Evolutionary conservation across 2,329 filamentous ascomycete genomes (phyloP).

Genomic region (Huntiella bhutanensis): DNA sequence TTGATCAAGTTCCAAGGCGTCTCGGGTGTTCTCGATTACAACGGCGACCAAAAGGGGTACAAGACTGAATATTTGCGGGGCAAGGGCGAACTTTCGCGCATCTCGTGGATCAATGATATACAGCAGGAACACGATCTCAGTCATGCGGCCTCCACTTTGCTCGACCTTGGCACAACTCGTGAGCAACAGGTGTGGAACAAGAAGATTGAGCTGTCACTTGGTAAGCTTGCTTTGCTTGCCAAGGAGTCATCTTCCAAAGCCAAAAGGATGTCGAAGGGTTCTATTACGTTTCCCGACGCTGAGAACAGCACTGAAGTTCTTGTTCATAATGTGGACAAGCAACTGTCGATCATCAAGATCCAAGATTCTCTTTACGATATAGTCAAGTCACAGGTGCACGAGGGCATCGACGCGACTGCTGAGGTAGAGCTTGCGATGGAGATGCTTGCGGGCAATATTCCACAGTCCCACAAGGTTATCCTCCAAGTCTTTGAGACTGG

Average conservation of each 20-base stretch:
- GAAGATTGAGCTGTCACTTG: constrained; percentile 77
- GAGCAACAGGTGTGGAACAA: constrained; percentile 81
- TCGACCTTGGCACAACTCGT: constrained; percentile 46
- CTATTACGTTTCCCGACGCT: constrained; percentile 14
- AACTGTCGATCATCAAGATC: constrained; percentile 53
- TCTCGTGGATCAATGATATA: constrained; percentile 93
- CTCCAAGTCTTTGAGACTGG: constrained; percentile 51
- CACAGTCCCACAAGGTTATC: constrained; percentile 45
- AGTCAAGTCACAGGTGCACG: constrained; percentile 45
- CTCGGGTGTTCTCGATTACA: constrained; percentile 50
- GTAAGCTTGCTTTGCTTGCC: constrained; percentile 62
- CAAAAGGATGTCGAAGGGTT: constrained; percentile 14
- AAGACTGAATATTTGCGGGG: constrained; percentile 64
- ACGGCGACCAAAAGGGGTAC: constrained; percentile 46
- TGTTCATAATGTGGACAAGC: constrained; percentile 37
- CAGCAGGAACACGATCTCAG: constrained; percentile 55
- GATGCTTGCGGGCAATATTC: constrained; percentile 36
- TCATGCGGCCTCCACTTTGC: constrained; percentile 51
- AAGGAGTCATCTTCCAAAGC: constrained; percentile 23
- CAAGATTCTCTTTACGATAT: constrained; percentile 62
- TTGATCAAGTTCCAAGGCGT: constrained; percentile 50
- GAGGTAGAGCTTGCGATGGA: constrained; percentile 60
- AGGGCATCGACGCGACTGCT: constrained; percentile 61
- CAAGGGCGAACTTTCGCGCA: constrained; percentile 50
- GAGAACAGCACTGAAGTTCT: constrained; percentile 21